A percentile compares a stretch with the other conserved stretches of the same genome.
Conservation (phyloP, 2,329 filamentous ascomycete species). For the Verruconis gallopava region DNA sequence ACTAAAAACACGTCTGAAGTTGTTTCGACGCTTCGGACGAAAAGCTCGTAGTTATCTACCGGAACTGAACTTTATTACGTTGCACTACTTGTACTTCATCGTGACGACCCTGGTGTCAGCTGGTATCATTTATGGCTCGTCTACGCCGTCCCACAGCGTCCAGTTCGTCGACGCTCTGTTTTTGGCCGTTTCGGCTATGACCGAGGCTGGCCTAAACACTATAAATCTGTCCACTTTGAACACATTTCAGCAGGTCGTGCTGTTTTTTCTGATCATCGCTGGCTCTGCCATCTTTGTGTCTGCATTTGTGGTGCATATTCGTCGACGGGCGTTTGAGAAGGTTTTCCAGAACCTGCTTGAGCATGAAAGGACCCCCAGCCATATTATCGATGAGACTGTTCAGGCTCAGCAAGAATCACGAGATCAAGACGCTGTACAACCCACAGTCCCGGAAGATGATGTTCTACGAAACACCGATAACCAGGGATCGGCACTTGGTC, state of each 20-base stretch:
- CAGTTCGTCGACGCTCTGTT: slow-evolving; percentile 54
- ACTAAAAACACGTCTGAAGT: slow-evolving; percentile 1
- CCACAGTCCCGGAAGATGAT: neutral
- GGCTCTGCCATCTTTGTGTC: slow-evolving; percentile 57
- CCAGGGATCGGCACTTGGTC: no score
- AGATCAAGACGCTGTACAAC: neutral
- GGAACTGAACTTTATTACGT: slow-evolving; percentile 46
- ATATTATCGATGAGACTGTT: neutral
- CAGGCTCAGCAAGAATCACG: neutral
- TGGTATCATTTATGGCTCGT: slow-evolving; percentile 48
- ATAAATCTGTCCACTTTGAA: slow-evolving; percentile 51
- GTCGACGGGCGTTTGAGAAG: slow-evolving; percentile 49
- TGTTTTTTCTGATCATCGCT: slow-evolving; percentile 52
- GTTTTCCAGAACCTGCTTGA: slow-evolving; percentile 36
- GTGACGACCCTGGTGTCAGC: slow-evolving; percentile 41
- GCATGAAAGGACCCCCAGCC: neutral
- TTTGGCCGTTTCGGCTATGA: slow-evolving; percentile 30
- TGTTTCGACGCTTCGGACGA: neutral
- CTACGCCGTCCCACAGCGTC: slow-evolving; percentile 38
- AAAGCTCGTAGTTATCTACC: slow-evolving; percentile 19
- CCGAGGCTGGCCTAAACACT: slow-evolving; percentile 47
- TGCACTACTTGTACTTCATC: slow-evolving; percentile 58
- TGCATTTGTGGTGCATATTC: slow-evolving; percentile 47
- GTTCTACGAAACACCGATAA: neutral
- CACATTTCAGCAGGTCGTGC: slow-evolving; percentile 53